Conservation (phyloP, 352 stramenopile species). For the Globisporangium spiculum region DNA sequence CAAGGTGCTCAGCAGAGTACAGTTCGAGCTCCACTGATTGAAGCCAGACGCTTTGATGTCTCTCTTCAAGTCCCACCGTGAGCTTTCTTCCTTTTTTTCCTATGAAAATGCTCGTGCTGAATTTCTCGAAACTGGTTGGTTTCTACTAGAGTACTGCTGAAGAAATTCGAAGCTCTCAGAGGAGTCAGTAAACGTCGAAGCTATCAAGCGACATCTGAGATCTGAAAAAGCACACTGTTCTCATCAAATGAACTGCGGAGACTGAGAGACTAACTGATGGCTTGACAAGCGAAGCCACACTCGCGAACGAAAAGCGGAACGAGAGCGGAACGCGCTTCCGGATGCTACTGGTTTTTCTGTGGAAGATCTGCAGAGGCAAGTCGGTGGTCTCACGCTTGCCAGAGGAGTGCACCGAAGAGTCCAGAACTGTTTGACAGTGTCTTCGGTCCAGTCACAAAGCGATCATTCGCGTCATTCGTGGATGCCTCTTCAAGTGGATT, state of each 20-base stretch:
- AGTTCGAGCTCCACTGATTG: neutral
- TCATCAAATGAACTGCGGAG: neutral
- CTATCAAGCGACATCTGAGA: neutral
- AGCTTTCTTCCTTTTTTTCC: neutral
- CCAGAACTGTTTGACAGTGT: neutral
- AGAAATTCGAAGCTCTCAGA: neutral
- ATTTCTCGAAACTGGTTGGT: neutral
- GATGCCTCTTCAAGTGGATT: constrained; percentile 4
- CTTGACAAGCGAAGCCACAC: neutral
- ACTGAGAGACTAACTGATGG: neutral
- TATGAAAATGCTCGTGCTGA: neutral
- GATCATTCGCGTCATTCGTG: neutral
- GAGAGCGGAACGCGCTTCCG: neutral
- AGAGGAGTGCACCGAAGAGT: neutral
- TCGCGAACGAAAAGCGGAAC: neutral
- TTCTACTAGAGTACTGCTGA: neutral
- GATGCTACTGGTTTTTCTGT: neutral
- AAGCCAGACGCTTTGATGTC: neutral
- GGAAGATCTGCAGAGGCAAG: constrained; percentile 1
- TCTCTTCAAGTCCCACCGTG: neutral
- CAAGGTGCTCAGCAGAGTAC: neutral
- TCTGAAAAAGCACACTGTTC: neutral
- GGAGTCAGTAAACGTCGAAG: constrained; percentile 1
- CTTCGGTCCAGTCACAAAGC: neutral
- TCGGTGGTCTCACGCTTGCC: neutral